phyloP scores from a whole-genome alignment of 164 flowering plant species.

The Piper betle region DNA sequence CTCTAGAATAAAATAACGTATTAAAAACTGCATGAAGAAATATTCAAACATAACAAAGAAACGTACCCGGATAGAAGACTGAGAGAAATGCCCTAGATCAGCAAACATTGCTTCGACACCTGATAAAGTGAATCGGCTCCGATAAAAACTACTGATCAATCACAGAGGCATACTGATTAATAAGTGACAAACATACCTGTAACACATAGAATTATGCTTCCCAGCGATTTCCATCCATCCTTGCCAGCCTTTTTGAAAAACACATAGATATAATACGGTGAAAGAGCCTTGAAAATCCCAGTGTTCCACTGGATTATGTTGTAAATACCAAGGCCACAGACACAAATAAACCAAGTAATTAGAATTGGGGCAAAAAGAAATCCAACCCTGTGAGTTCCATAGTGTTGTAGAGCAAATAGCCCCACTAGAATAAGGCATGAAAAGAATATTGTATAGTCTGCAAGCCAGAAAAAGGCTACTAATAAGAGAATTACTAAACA shows the following conservation, averaged over 20 bases:
- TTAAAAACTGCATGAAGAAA: neutral
- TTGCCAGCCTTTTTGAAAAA: conserved; percentile 32
- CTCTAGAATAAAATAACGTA: no score
- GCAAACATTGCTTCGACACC: conserved; percentile 87
- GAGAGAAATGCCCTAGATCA: conserved; percentile 64
- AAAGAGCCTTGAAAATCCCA: conserved; percentile 28
- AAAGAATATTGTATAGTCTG: conserved; percentile 29
- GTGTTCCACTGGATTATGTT: conserved; percentile 46
- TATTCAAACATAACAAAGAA: neutral
- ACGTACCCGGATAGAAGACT: conserved; percentile 38
- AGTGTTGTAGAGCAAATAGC: conserved; percentile 53
- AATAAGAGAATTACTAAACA: neutral
- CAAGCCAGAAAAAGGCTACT: neutral
- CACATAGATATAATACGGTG: conserved; percentile 37
- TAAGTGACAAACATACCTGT: conserved; percentile 30
- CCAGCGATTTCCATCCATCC: conserved; percentile 51
- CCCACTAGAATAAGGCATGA: conserved; percentile 42
- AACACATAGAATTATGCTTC: conserved; percentile 44
- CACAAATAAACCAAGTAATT: conserved; percentile 48
- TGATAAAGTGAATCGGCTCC: conserved; percentile 9
- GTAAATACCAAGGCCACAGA: conserved; percentile 47
- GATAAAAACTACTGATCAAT: no score
- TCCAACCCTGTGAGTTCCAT: conserved; percentile 50
- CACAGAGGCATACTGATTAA: neutral
- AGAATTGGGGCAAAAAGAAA: conserved; percentile 53